phyloP scores from a whole-genome alignment of 1,284 basidiomycete species.

The Trametes sp. region DNA sequence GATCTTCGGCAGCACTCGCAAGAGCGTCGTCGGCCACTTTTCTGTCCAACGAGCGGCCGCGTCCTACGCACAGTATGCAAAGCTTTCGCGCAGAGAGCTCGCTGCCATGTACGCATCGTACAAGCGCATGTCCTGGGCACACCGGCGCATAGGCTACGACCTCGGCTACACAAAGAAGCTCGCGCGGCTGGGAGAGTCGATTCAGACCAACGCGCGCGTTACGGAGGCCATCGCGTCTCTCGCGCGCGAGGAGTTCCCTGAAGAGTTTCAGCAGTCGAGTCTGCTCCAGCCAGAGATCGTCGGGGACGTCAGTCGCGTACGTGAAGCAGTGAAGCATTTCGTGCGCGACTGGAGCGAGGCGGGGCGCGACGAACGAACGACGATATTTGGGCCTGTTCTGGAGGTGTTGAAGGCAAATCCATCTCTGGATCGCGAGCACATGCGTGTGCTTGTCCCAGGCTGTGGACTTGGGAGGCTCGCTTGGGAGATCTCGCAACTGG shows the following conservation, averaged over 20 bases:
- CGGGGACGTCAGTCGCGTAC: constrained; percentile 55
- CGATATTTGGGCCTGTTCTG: constrained; percentile 63
- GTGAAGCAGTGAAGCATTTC: constrained; percentile 70
- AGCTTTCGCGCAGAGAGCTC: constrained; percentile 34
- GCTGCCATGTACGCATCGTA: constrained; percentile 38
- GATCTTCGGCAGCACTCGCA: constrained; percentile 26
- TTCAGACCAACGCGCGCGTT: constrained; percentile 53
- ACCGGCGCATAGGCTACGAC: constrained; percentile 56
- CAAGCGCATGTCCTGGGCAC: constrained; percentile 32
- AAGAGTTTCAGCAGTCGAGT: constrained; percentile 9
- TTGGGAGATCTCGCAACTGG: constrained; percentile 69
- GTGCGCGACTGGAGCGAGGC: constrained; percentile 72
- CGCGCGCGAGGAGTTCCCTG: constrained; percentile 41
- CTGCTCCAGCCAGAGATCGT: constrained; percentile 31
- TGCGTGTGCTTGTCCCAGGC: constrained; percentile 66
- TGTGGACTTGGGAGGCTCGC: constrained; percentile 68
- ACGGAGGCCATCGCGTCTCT: constrained; percentile 55
- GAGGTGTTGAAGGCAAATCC: constrained; percentile 48
- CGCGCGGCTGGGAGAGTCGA: constrained; percentile 51
- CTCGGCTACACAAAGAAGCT: constrained; percentile 64
- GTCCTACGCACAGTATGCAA: constrained; percentile 39
- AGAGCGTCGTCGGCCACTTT: constrained; percentile 31
- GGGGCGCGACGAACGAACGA: constrained; percentile 57
- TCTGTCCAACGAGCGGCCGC: constrained; percentile 36
- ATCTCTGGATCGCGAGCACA: constrained; percentile 36